Evolutionary conservation across 148 eudicot species (phyloP).

Genomic region (Vaccinium myrtillus): DNA sequence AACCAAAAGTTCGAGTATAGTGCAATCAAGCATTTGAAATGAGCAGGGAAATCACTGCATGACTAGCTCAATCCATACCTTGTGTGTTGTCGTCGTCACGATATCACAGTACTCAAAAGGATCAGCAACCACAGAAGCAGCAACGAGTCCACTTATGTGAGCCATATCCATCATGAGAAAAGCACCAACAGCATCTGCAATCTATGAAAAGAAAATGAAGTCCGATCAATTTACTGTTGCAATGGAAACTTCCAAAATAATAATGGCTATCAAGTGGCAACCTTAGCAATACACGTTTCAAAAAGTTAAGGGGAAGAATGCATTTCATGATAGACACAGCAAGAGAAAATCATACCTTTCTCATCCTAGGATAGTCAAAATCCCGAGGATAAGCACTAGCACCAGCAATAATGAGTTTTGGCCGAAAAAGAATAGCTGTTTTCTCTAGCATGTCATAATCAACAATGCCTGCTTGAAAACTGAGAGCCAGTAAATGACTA

Average conservation of each 20-base stretch:
- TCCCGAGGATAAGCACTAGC: conserved; percentile 96
- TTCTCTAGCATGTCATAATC: conserved; percentile 97
- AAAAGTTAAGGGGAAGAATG: not conserved
- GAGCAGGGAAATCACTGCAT: not conserved
- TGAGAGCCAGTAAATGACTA: too few relatives aligned
- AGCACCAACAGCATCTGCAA: conserved; percentile 88
- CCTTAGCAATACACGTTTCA: not conserved
- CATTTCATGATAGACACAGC: not conserved
- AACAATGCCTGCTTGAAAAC: conserved; percentile 51
- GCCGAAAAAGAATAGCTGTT: conserved; percentile 76
- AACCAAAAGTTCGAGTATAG: not conserved
- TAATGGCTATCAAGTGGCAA: too few relatives aligned
- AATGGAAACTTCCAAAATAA: not conserved
- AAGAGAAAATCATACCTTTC: conserved; percentile 49
- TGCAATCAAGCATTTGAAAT: not conserved
- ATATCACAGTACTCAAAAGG: conserved; percentile 91
- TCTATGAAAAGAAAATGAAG: conserved; percentile 35
- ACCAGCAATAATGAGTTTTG: conserved; percentile 90
- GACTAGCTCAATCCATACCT: conserved; percentile 41
- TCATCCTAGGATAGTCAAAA: conserved; percentile 91
- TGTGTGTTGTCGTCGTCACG: conserved; percentile 94
- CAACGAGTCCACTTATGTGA: conserved; percentile 94
- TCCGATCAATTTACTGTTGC: conserved; percentile 16
- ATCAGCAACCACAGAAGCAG: conserved; percentile 83
- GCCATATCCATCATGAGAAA: conserved; percentile 99